Evolutionary conservation across 345 rosid species (phyloP).

Genomic region (Populus euphratica): DNA sequence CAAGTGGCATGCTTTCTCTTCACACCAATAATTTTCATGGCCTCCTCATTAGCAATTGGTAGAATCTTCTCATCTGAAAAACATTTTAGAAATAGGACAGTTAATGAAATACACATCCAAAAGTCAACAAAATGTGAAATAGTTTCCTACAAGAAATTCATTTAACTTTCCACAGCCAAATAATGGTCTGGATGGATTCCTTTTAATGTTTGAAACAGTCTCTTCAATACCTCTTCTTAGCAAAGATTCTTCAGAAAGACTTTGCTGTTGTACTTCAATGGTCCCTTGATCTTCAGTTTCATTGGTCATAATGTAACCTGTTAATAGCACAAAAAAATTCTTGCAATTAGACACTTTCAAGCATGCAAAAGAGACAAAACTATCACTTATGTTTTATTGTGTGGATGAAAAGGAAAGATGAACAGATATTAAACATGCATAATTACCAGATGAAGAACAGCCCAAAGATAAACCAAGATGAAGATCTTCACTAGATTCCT

Average conservation of each 20-base stretch:
- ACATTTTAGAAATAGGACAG: conserved; percentile 12
- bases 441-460: conserved; percentile 33
- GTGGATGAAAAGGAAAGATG: conserved; percentile 5
- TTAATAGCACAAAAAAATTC: conserved; percentile 23
- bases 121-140: not conserved
- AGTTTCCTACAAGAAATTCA: not conserved
- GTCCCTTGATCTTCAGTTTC: conserved; percentile 33
- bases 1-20: conserved; percentile 58
- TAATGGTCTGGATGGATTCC: conserved; percentile 4
- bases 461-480: conserved; percentile 47
- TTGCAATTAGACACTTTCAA: conserved; percentile 7
- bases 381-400: not conserved
- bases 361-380: not conserved
- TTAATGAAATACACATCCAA: conserved; percentile 4
- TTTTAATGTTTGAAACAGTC: conserved; percentile 7
- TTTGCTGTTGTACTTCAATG: conserved; percentile 23
- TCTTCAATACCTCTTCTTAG: conserved; percentile 33
- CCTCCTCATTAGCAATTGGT: conserved; percentile 33
- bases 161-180: not conserved
- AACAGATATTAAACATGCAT: not conserved
- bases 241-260: conserved; percentile 23
- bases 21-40: conserved; percentile 37
- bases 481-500: conserved; percentile 34
- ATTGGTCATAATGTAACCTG: conserved; percentile 20
- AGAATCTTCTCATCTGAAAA: conserved; percentile 45